Percentiles rank a stretch among this genome's conserved stretches.
phyloP scores from a whole-genome alignment of 2,329 filamentous ascomycete species.

The Arthroderma sp. region DNA sequence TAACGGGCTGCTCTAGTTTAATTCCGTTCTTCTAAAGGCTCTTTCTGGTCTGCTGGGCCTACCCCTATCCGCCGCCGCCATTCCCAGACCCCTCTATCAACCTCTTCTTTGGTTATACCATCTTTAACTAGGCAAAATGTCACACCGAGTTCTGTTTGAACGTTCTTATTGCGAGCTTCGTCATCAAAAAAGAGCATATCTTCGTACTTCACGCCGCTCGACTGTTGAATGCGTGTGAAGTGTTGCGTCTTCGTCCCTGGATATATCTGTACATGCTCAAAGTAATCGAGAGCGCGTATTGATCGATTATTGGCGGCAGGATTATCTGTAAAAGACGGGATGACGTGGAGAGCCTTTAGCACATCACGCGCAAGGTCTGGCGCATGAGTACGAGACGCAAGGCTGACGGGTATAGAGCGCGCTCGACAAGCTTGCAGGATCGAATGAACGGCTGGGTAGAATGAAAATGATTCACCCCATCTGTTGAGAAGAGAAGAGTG shows the following conservation, averaged over 20 bases:
- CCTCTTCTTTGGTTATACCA: constrained; percentile 62
- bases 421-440: constrained; percentile 52
- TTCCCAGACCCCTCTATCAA: constrained; percentile 65
- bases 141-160: constrained; percentile 60
- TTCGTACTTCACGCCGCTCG: constrained; percentile 58
- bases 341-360: constrained; percentile 59
- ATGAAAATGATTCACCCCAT: constrained; percentile 54
- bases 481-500: constrained; percentile 15
- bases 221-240: constrained; percentile 60
- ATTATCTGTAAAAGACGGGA: constrained; percentile 33
- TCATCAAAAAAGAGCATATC: constrained; percentile 97
- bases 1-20: neutral
- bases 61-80: constrained; percentile 65
- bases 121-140: constrained; percentile 73
- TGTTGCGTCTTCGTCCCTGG: constrained; percentile 76
- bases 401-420: constrained; percentile 48
- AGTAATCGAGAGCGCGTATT: constrained; percentile 39
- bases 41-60: constrained; percentile 16
- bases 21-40: constrained; percentile 11
- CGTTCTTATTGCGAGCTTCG: constrained; percentile 73
- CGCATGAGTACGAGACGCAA: constrained; percentile 69
- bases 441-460: constrained; percentile 57
- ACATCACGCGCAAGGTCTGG: constrained; percentile 71
- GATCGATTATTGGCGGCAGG: constrained; percentile 37
- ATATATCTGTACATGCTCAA: constrained; percentile 50